A percentile compares a stretch with the other conserved stretches of the same genome.
These are phyloP conservation scores for Debaryomyces subglobosus DNA, from an alignment of 1,139 yeast species.

Conservation along the genomic window DNA sequence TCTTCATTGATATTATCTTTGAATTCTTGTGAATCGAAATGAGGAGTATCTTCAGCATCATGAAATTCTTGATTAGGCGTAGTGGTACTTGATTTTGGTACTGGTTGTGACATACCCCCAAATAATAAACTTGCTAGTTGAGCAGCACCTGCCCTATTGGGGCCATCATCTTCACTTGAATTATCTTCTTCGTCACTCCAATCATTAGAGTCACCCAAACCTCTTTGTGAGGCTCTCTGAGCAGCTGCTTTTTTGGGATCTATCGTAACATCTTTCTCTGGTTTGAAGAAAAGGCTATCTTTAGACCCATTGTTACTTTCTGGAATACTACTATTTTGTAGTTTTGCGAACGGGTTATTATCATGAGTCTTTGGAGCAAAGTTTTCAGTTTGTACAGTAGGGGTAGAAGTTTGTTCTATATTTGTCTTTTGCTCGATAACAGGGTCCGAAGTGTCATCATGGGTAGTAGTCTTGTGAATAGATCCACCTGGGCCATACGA, in stretches of 20 bases:
- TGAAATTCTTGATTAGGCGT: constrained; percentile 6
- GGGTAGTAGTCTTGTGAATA: not conserved
- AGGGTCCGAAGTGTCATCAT: not conserved
- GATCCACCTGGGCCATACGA: constrained; percentile 29
- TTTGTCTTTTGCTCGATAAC: not conserved
- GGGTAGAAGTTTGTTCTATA: not conserved
- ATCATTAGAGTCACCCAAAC: constrained; percentile 51
- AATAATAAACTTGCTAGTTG: constrained; percentile 63
- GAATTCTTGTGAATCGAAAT: constrained; percentile 21
- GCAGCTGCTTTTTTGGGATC: constrained; percentile 62
- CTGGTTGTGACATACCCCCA: constrained; percentile 62
- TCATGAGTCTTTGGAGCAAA: constrained; percentile 25
- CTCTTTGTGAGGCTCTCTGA: constrained; percentile 69
- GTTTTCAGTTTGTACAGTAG: not conserved
- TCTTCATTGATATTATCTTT: not conserved
- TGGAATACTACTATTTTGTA: constrained; percentile 15
- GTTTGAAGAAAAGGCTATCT: constrained; percentile 52
- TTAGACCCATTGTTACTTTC: constrained; percentile 29
- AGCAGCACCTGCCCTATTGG: constrained; percentile 60
- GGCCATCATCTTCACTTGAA: constrained; percentile 48
- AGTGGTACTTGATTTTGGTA: constrained; percentile 21
- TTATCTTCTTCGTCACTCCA: constrained; percentile 69
- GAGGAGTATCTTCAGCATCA: constrained; percentile 24
- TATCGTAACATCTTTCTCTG: constrained; percentile 32
- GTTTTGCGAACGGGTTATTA: constrained; percentile 44